Evolutionary conservation across 2,329 filamentous ascomycete genomes (phyloP), one percentile per base, ranked within the genome.

Genomic region (Monosporascus sp.): DNA sequence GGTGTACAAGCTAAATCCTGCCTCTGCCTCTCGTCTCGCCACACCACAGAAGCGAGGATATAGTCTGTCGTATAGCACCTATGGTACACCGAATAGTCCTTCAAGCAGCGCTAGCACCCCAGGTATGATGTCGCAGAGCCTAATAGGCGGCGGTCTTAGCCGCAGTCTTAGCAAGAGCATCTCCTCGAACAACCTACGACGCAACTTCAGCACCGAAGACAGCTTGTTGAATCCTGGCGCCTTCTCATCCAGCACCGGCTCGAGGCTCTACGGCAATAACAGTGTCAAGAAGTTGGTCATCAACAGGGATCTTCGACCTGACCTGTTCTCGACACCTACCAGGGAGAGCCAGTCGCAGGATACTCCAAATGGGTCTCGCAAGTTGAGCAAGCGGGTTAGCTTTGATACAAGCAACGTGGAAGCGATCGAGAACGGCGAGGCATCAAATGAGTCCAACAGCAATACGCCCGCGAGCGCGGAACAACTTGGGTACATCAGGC

Each of bases 261-360:
- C 81, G 37, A 82, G 86, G 54, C 80, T 83, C 61, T 87, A 86
- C 50, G 81, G 83, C n/a, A 84, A 78, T 66, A 80, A 80, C 45
- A 89, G 82, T 66, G 83, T 96, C 62, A 97, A 97, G 76, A 92
- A 91, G 70, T 81, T 99, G 53, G 88, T 92, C 50, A 97, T 99
- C 68, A 95, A 97, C 72, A 87, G 90, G 58, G 88, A 87, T 60
- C 79, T 99, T 67, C 83, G 89, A 51, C 91, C 81, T 54, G 87
- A 90, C 62, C 75, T 86, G 17, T 88, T 87, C 66, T 79, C 78
- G 2, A 82, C 82, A 1, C 82, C 83, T 0, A 78, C 74, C 51
- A 83, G 79, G 65, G 77, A 80, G 37, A 79, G 76, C 62, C 63
- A 70, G 17, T 57, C 65, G 2, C 61, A 67, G 20, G 78, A 78